phyloP scores from a whole-genome alignment of 2,329 filamentous ascomycete genomes.

The Calonectria naviculata region DNA sequence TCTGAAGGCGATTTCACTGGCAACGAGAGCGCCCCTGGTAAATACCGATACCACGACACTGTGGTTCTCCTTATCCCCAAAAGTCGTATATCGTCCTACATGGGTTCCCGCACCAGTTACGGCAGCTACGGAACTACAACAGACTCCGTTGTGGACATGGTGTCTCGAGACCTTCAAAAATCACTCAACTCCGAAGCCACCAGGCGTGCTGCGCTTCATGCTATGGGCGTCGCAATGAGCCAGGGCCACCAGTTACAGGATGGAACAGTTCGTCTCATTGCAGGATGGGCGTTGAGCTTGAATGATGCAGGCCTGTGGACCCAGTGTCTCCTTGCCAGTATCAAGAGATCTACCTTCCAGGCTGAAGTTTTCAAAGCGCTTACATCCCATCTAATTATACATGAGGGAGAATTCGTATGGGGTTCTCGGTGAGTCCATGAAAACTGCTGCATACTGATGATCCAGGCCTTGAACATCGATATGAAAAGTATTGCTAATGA shows the following conservation, averaged over 20 bases:
- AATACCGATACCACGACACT: conserved; percentile 18
- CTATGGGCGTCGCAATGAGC: background rate
- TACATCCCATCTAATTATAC: background rate
- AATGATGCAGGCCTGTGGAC: background rate
- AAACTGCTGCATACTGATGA: too few species aligned
- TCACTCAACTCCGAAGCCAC: background rate
- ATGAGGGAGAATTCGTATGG: conserved; percentile 13
- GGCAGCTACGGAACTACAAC: background rate
- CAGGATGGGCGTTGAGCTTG: conserved; percentile 21
- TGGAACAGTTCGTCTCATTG: background rate
- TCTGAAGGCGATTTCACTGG: conserved; percentile 2
- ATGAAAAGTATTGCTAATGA: background rate
- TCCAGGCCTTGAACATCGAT: too few species aligned
- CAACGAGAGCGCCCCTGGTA: conserved; percentile 2
- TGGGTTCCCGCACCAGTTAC: background rate
- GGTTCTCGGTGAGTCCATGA: conserved; percentile 3
- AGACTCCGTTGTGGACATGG: conserved; percentile 10
- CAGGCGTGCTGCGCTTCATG: background rate
- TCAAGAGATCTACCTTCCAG: background rate
- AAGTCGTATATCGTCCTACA: background rate
- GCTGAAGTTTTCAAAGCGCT: background rate
- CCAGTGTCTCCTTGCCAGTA: background rate
- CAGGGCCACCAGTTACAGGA: background rate
- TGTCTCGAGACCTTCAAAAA: conserved; percentile 11
- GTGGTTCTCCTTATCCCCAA: conserved; percentile 15